Base-by-base conservation (phyloP, 169 alveolate species). In the Plasmodium gaboni region DNA sequence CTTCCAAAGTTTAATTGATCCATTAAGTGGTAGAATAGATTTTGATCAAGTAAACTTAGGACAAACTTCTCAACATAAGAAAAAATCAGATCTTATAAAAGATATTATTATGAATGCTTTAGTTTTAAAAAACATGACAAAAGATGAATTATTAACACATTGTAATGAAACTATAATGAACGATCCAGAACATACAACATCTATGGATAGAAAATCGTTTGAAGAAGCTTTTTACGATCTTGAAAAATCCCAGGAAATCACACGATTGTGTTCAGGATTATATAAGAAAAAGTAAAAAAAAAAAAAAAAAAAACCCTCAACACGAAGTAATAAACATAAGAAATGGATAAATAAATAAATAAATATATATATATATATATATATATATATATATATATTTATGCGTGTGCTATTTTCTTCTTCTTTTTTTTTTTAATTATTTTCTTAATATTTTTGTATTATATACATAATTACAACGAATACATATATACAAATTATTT, bases 1-100 rank as follows among this genome's bases (percentile, higher is more conserved):
- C 28, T 98, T 98, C 94, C 98, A 97, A 88, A 98, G 99, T 19
- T 99, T 99, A n/a, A 97, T 99, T 42, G 99, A 99, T 83, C 99
- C 99, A 1, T 93, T 95, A 13, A 98, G 99, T 55, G 99, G 99
- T 10, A 94, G 96, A 65, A 98, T 98, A 32, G 99, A 98, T 93
- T 97, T 98, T 96, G 99, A 98, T 88, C 96, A 98, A 85, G 90
- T 98, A 24, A 93, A 97, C 28, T 96, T 98, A 59, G 99, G 99
- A 24, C 96, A 92, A 17, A 86, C 96, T n/a, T 64, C 92, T 7
- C 92, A 86, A 32, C 86, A 72, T 60, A 86, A 86, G 55, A 86
- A 86, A 48, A 86, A 86, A 22, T 64, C 92, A n/a, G 92, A 86
- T 60, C 50, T 70, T 10, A 86, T 86, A 13, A 86, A 86, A 55